These are phyloP conservation scores for Glutinoglossum americanum DNA, from an alignment of 495 filamentous ascomycete species.

Conservation along the genomic window DNA sequence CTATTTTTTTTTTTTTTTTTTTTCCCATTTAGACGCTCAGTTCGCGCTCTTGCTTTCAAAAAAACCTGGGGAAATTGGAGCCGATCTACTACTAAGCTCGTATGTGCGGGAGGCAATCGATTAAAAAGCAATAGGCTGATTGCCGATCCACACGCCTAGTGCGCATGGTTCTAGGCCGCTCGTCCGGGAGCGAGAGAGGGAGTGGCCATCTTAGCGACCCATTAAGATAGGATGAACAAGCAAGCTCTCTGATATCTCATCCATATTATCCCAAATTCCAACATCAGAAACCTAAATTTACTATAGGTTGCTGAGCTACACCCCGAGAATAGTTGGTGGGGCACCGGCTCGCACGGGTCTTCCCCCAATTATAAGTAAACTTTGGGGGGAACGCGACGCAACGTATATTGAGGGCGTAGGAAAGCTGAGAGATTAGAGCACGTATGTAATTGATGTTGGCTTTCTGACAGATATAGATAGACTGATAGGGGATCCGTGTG, in stretches of 20 bases:
- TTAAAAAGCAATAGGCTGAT: neutral
- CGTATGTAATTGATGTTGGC: neutral
- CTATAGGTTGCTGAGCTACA: too few relatives aligned
- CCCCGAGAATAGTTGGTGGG: too few relatives aligned
- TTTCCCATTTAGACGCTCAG: neutral
- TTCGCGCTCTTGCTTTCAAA: neutral
- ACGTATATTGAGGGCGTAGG: neutral
- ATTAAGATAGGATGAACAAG: neutral
- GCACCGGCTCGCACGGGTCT: neutral
- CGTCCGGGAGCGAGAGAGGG: neutral
- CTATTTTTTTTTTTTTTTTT: too few relatives aligned
- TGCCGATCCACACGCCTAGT: neutral
- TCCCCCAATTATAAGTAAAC: neutral
- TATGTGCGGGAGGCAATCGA: neutral
- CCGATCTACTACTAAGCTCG: neutral
- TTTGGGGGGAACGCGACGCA: neutral
- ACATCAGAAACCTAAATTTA: neutral
- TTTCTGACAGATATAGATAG: too few relatives aligned
- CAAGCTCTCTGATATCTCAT: neutral
- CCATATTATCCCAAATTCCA: neutral
- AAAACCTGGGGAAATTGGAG: neutral
- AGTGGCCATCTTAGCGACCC: neutral
- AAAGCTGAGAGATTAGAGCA: neutral
- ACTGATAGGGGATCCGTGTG: neutral
- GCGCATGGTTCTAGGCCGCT: neutral